Base-by-base conservation (phyloP, 2,329 filamentous ascomycete genomes). In the Sclerotinia sclerotiorum region DNA sequence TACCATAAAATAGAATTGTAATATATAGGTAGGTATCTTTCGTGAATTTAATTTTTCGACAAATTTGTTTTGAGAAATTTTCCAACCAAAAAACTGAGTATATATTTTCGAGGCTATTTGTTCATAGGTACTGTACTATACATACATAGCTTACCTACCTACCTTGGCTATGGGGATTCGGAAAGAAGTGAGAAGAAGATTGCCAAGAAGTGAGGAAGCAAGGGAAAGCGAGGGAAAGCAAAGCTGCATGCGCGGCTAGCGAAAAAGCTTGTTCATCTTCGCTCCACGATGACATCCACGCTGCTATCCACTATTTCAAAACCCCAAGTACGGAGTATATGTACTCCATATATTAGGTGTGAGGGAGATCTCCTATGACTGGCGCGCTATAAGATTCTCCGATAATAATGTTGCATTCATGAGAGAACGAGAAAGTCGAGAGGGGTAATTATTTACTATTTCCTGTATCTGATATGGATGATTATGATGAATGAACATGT, bases 251-350 rank as follows among this genome's bases (percentile, higher is more conserved):
- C 7, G 48, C 44, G 61, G 46, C 32, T 63, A 51, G 29, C 21
- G 46, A 46, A 51, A 51, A 63, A 62, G 60, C 60, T 61, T 61
- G 57, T 46, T 46, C 57, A 61, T n/a, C 21, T 61, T 17, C 17
- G 57, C 57, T 56, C 54, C 54, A 56, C 54, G 39, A 42, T 4
- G 39, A 42, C 39, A 42, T 42, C 39, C 39, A 39, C 39, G 39
- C 39, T 13, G 52, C n/a, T 21, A 55, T 21, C 52, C 52, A 55
- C 52, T 35, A n/a, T 55, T 35, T 55, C 15, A 15, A 42, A 42
- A 13, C 39, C 39, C 13, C 11, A 42, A 42, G 39, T 15, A 42
- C 35, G 44, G 44, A 39, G 44, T 48, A 48, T 19, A 15, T 2
- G 35, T 13, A 39, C 35, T 11, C n/a, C n/a, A n/a, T n/a, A 13